Conservation (phyloP, 23 red algal species). For the Pyropia haitanensis region DNA sequence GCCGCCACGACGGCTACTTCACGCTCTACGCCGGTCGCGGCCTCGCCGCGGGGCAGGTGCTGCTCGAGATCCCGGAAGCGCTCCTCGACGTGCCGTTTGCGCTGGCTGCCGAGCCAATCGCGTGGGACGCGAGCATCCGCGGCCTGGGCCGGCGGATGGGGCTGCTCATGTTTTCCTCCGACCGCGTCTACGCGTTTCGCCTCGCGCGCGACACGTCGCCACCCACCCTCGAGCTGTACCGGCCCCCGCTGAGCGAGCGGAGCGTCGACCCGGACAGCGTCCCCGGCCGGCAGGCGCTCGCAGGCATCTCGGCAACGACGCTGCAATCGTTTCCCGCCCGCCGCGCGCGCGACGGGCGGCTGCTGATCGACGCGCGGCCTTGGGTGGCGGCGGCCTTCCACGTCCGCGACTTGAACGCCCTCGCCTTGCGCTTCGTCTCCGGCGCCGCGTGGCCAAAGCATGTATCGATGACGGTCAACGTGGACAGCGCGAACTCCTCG, state of each 20-base stretch:
- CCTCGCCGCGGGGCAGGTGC: too few relatives aligned
- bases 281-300: background rate
- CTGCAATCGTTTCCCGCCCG: background rate
- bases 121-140: too few relatives aligned
- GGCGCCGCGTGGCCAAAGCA: background rate
- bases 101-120: too few relatives aligned
- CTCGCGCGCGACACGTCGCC: too few relatives aligned
- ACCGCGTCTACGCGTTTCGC: too few relatives aligned
- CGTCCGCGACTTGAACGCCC: background rate
- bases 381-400: slow-evolving; percentile 4
- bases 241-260: background rate
- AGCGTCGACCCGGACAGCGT: background rate
- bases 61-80: too few relatives aligned
- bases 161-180: too few relatives aligned
- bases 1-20: too few relatives aligned
- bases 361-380: background rate
- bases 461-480: background rate
- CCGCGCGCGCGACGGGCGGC: background rate
- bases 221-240: slow-evolving; percentile 20
- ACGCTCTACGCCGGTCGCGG: too few relatives aligned
- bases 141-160: too few relatives aligned
- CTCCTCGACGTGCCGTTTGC: too few relatives aligned
- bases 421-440: background rate
- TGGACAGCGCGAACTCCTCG: background rate
- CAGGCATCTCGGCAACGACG: background rate